Evolutionary conservation across 768 basidiomycete genomes (phyloP).

Genomic region (Mycena filopes): DNA sequence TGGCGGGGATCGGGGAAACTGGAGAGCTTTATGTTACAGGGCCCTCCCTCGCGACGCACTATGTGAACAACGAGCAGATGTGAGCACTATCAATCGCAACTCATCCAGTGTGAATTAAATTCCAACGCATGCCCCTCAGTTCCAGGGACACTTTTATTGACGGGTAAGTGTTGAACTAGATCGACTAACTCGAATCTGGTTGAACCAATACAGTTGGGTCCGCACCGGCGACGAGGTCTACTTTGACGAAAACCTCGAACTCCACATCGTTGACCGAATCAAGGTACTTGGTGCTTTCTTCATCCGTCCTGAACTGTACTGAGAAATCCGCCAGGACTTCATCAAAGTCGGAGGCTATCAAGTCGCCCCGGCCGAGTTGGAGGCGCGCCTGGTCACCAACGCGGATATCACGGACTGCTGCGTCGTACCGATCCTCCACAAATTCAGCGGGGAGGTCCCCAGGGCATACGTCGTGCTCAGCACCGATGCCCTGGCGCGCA

Average conservation of each 20-base stretch:
- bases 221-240: constrained; percentile 58
- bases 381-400: constrained; percentile 43
- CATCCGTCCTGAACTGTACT: too few species aligned
- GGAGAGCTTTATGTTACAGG: background rate
- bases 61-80: background rate
- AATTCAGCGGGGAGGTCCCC: constrained; percentile 64
- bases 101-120: background rate
- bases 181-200: too few species aligned
- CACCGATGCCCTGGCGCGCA: too few species aligned
- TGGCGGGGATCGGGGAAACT: background rate
- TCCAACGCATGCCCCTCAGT: background rate
- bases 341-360: constrained; percentile 60
- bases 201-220: constrained; percentile 43
- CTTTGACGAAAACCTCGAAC: background rate
- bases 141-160: constrained; percentile 35
- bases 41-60: background rate
- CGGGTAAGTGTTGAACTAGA: constrained; percentile 43
- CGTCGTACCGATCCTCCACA: constrained; percentile 59
- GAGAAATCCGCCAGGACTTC: constrained; percentile 47
- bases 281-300: background rate
- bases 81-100: background rate
- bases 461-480: too few species aligned
- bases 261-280: constrained; percentile 56
- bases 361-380: constrained; percentile 78
- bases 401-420: constrained; percentile 45